Base-by-base conservation (phyloP, 139 green algal species). In the Chlamydomonas sphaeroides region DNA sequence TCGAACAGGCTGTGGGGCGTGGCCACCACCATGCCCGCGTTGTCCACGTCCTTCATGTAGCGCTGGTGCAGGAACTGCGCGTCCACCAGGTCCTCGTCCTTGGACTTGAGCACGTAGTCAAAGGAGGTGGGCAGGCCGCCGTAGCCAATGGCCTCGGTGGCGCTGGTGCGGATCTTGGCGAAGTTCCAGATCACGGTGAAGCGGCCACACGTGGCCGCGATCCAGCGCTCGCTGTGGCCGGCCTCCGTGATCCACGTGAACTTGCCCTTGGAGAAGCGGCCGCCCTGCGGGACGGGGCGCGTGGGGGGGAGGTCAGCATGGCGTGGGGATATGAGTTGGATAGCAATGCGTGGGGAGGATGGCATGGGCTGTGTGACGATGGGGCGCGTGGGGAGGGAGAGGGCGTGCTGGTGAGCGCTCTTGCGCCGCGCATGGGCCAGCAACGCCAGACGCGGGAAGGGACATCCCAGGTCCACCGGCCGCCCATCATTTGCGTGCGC, bases 171-270 rank as follows among this genome's bases (percentile, higher is more conserved):
- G 28, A 89, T 71, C 79, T 84, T 84, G 42, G 57, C 85, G 83
- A 98, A 96, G 85, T 98, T 97, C 95, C 95, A 97, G 14, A 96
- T 88, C 35, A 98, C 90, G 5, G 89, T 94, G 49, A 66, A 76
- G n/a, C 90, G 91, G 72, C 94, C 95, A 68, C 91, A 95, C 23
- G 80, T 89, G 45, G 94, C 95, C 49, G 95, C 94, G 45, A 98
- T 90, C 92, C 93, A 98, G 39, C 96, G 92, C 91, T 98, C 96
- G 39, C 93, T 85, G 42, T 78, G 83, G 49, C 92, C 93, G 17
- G 71, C 25, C 89, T 98, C 92, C 5, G 96, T 98, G 39, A 98
- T 86, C 87, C 87, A 94, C 0, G 90, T 92, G 87, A 93, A 93
- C 70, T 88, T 90, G 67, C 76, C 90, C 68, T 75, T 75, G 51